Conservation (phyloP, 768 basidiomycete genomes). For the Naematelia aurantialba region DNA sequence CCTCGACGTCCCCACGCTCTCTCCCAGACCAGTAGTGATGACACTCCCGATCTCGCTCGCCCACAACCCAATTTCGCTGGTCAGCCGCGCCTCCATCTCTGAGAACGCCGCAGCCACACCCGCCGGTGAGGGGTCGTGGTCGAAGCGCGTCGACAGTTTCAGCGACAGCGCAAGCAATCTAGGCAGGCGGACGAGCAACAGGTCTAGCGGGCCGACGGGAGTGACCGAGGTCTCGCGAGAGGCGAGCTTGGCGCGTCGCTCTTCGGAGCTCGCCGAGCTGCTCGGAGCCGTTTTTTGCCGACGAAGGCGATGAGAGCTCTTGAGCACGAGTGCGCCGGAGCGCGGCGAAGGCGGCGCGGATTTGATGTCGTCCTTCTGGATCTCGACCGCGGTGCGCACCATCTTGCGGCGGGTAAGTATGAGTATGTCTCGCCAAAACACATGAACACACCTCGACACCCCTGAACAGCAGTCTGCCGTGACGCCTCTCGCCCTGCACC, state of each 20-base stretch:
- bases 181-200: constrained; percentile 21
- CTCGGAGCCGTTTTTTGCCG: not conserved
- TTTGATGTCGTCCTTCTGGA: too few relatives aligned
- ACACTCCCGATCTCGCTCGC: constrained; percentile 29
- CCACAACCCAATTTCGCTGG: constrained; percentile 26
- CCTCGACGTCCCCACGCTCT: constrained; percentile 8
- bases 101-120: constrained; percentile 34
- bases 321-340: not conserved
- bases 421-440: too few relatives aligned
- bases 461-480: constrained; percentile 30
- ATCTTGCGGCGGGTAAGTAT: too few relatives aligned
- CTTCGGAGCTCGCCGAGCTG: not conserved
- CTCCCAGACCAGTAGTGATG: constrained; percentile 21
- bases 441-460: constrained; percentile 34
- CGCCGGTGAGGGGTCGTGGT: constrained; percentile 33
- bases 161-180: constrained; percentile 27
- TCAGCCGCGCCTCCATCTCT: constrained; percentile 26
- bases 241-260: not conserved
- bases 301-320: not conserved
- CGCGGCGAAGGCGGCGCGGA: not conserved
- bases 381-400: constrained; percentile 6
- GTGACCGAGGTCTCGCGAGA: not conserved
- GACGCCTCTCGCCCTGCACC: constrained; percentile 35
- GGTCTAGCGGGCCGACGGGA: constrained; percentile 11
- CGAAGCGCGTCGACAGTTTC: constrained; percentile 33